Base-by-base conservation (phyloP, 441 rosid species). In the Pelargonium myrrhifolium region DNA sequence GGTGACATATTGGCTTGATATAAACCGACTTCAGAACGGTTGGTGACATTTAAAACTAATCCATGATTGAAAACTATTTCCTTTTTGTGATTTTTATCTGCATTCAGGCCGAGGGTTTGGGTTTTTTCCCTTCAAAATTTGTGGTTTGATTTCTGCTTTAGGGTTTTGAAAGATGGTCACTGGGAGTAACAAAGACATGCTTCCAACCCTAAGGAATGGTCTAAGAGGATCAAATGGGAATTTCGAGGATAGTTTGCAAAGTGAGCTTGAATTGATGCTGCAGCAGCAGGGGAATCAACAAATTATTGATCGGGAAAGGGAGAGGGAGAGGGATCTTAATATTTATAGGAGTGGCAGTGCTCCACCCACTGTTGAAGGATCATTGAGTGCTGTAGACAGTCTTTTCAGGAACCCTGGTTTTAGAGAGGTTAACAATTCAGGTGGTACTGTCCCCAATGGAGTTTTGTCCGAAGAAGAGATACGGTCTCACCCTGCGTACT, bases 321-420 rank as follows among this genome's bases (percentile, higher is more conserved):
- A 82, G 59, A 55, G 61, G 61, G 61, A 55, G 61, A 55, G 83
- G 68, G 84, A 82, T 61, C 71, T 83, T 4, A 81, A 84, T 68
- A 83, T 82, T 5, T 81, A 76, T 72, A 79, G 99, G 77, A 83
- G 96, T 75, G 97, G 99, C 37, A 94, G 97, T 77, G 99, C 99
- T 0, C 96, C 96, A 1, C 99, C 99, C 18, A 91, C 96, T 0
- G 93, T 89, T 37, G 92, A 94, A 77, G 99, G 97, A 72, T 88
- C 96, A 31, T 75, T 86, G 40, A 81, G 81, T 68, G 97, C 93
- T 8, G 86, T 89, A 65, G 92, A 84, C 61, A 78, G 89, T 78
- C 88, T 86, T 43, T 84, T 82, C 69, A 68, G 82, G 71, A 80
- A 83, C 73, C 69, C 83, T 28, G 83, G 75, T 71, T 76, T 63